Conservation (phyloP, 2,329 filamentous ascomycete species). For the Cercospora sp. region DNA sequence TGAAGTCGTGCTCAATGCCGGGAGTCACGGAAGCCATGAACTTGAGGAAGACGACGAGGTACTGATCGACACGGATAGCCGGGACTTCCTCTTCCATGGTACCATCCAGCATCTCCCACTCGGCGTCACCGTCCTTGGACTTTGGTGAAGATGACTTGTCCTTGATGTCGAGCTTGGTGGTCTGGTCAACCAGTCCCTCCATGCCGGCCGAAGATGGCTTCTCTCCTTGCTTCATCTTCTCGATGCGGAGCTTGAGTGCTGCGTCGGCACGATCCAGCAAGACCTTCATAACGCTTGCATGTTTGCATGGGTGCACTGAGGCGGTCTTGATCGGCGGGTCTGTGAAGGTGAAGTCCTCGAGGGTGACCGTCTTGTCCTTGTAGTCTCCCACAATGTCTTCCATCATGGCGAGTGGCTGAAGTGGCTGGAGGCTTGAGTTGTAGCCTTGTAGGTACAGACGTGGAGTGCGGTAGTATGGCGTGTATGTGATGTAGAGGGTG, state of each 20-base stretch:
- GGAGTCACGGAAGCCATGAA: slow-evolving; percentile 77
- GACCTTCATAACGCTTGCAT: slow-evolving; percentile 97
- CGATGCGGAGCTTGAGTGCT: slow-evolving; percentile 81
- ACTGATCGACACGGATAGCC: slow-evolving; percentile 84
- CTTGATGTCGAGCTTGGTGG: slow-evolving; percentile 58
- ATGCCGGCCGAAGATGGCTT: slow-evolving; percentile 62
- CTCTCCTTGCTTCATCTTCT: slow-evolving; percentile 67
- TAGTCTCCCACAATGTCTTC: slow-evolving; percentile 95
- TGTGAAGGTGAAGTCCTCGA: slow-evolving; percentile 96
- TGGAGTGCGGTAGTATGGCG: slow-evolving; percentile 92
- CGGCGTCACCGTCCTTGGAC: slow-evolving; percentile 53
- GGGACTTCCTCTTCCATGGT: slow-evolving; percentile 69
- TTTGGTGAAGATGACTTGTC: slow-evolving; percentile 47
- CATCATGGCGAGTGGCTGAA: slow-evolving; percentile 86
- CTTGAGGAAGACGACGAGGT: slow-evolving; percentile 84
- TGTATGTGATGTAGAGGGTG: slow-evolving; percentile 97
- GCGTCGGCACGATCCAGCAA: slow-evolving; percentile 93
- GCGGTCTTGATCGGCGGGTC: slow-evolving; percentile 92
- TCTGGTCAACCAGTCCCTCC: slow-evolving; percentile 83
- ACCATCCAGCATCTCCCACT: slow-evolving; percentile 64
- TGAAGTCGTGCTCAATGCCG: slow-evolving; percentile 96
- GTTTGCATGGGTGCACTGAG: slow-evolving; percentile 94
- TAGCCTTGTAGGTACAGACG: slow-evolving; percentile 95
- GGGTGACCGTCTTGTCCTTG: slow-evolving; percentile 96
- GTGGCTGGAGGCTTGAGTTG: slow-evolving; percentile 63